A percentile compares a stretch with the other conserved stretches of the same genome.
These are phyloP conservation scores for Xylaria curta DNA, from an alignment of 495 filamentous ascomycete genomes.

Conservation along the genomic window DNA sequence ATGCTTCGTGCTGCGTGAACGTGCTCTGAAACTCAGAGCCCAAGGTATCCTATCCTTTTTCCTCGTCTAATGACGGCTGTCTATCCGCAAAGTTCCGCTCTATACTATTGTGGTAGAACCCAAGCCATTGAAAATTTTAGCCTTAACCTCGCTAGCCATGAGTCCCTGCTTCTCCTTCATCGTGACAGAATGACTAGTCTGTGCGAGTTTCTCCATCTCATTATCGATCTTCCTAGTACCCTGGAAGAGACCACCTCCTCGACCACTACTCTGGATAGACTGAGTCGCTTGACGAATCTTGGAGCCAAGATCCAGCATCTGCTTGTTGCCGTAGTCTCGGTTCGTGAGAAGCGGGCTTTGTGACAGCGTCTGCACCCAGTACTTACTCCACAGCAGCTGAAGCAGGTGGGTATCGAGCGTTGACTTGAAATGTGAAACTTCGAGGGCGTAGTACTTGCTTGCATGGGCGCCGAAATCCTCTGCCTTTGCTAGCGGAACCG, in stretches of 20 bases:
- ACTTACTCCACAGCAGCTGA: conserved; percentile 96
- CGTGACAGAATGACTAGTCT: conserved; percentile 79
- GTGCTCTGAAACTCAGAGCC: conserved; percentile 4
- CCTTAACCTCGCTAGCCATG: conserved; percentile 82
- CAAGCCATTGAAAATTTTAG: conserved; percentile 78
- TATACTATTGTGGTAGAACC: conserved; percentile 41
- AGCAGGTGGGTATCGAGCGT: conserved; percentile 85
- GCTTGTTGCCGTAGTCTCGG: conserved; percentile 89
- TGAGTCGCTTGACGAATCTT: conserved; percentile 73
- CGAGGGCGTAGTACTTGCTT: conserved; percentile 86
- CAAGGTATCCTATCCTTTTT: not conserved
- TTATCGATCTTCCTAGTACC: conserved; percentile 50
- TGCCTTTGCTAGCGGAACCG: conserved; percentile 86
- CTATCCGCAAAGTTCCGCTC: not conserved
- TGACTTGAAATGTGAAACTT: conserved; percentile 92
- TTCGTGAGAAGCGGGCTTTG: conserved; percentile 92
- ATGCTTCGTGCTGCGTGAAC: conserved; percentile 28
- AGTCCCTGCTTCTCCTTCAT: conserved; percentile 87
- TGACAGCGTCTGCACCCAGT: conserved; percentile 99
- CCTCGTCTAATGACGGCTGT: not conserved
- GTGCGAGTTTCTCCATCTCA: conserved; percentile 79
- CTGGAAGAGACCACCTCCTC: conserved; percentile 26
- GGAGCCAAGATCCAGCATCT: conserved; percentile 84
- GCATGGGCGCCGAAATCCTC: conserved; percentile 96
- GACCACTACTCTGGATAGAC: conserved; percentile 44